Percentiles rank a stretch among this genome's conserved stretches.
Evolutionary conservation across 2,329 filamentous ascomycete species (phyloP).

Genomic region (Ceratocystis colombiana): DNA sequence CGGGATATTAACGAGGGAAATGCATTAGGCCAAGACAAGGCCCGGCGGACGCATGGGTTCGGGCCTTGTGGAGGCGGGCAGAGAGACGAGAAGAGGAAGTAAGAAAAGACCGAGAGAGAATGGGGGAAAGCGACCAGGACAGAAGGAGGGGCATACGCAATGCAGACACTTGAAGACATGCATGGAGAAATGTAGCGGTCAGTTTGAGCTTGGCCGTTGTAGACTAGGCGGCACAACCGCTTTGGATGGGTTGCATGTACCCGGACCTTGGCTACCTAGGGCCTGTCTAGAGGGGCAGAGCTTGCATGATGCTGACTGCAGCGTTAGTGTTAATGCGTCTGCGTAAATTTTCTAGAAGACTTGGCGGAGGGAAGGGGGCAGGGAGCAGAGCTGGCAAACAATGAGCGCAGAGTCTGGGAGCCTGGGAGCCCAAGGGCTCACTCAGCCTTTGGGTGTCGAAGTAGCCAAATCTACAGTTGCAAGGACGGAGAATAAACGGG

Average conservation of each 20-base stretch:
- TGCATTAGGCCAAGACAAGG: neutral
- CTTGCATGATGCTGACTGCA: neutral
- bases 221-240: neutral
- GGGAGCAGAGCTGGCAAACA: neutral
- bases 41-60: neutral
- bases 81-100: neutral
- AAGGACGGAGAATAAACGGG: no score
- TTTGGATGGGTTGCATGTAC: neutral
- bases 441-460: no score
- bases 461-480: no score
- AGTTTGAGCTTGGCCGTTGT: neutral
- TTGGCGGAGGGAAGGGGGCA: neutral
- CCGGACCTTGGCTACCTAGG: neutral
- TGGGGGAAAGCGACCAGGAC: neutral
- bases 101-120: neutral
- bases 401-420: neutral
- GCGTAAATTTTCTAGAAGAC: slow-evolving; percentile 8
- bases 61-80: slow-evolving; percentile 1
- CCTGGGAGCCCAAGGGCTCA: no score
- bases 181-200: slow-evolving; percentile 7
- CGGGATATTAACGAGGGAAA: neutral
- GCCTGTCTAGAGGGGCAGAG: neutral
- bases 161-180: slow-evolving; percentile 10
- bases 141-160: neutral
- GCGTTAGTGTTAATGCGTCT: neutral